phyloP scores from a whole-genome alignment of 2,329 filamentous ascomycete species.

The Penicillium sp. region DNA sequence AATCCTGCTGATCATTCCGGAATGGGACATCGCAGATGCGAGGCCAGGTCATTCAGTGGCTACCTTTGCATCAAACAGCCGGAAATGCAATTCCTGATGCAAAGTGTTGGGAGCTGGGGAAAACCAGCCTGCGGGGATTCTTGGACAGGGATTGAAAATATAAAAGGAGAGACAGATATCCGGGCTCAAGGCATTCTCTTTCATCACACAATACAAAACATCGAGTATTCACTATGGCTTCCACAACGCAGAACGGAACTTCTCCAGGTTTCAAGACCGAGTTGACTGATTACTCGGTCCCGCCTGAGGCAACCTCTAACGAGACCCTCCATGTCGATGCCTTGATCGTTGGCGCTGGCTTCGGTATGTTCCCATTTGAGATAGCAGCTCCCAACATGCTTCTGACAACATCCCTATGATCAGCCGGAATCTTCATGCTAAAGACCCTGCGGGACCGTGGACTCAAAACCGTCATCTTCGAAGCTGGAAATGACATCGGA shows the following conservation, averaged over 20 bases:
- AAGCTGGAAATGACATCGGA: neutral
- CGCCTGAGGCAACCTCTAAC: conserved; percentile 12
- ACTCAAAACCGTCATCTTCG: conserved; percentile 40
- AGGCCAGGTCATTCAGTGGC: neutral
- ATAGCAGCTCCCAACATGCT: neutral
- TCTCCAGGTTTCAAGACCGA: conserved; percentile 2
- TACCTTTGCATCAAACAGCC: neutral
- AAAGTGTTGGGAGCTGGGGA: neutral
- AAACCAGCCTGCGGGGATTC: neutral
- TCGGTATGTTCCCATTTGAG: conserved; percentile 10
- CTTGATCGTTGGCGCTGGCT: conserved; percentile 28
- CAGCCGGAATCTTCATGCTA: conserved; percentile 9
- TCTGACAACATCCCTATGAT: neutral
- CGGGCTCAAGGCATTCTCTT: neutral
- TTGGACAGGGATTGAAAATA: neutral
- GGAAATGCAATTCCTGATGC: neutral
- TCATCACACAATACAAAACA: neutral
- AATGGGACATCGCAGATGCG: neutral
- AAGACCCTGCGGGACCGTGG: conserved; percentile 29
- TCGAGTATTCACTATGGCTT: neutral
- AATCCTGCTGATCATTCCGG: neutral
- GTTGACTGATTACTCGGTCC: conserved; percentile 7
- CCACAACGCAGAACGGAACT: neutral
- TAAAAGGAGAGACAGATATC: neutral
- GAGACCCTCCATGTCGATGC: conserved; percentile 24